Conservation (phyloP, 2,329 filamentous ascomycete species). For the Aspergillus fructus region DNA sequence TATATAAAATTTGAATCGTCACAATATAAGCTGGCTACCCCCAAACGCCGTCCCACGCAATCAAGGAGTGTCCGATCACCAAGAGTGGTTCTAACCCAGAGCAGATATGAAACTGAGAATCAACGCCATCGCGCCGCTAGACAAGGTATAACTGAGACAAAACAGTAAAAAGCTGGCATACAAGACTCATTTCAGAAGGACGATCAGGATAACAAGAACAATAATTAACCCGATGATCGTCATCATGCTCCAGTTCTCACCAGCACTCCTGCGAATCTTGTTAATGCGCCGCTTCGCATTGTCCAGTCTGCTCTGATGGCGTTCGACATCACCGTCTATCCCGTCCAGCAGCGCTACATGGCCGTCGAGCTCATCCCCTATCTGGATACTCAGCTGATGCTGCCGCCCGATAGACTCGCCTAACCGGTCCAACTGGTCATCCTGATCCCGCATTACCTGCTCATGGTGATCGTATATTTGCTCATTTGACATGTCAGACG, state of each 20-base stretch:
- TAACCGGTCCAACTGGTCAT: constrained; percentile 85
- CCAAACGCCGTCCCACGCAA: constrained; percentile 7
- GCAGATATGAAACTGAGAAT: constrained; percentile 2
- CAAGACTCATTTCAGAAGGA: constrained; percentile 65
- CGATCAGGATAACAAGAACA: constrained; percentile 77
- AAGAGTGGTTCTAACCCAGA: constrained; percentile 6
- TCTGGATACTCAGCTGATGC: constrained; percentile 89
- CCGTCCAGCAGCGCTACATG: constrained; percentile 89
- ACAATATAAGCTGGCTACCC: background rate
- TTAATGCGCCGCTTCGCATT: constrained; percentile 72
- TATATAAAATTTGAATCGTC: constrained; percentile 5
- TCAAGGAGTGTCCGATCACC: constrained; percentile 4
- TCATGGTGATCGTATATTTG: constrained; percentile 85
- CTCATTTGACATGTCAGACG: constrained; percentile 67
- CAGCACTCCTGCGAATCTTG: constrained; percentile 69
- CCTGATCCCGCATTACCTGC: constrained; percentile 80
- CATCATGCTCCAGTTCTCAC: constrained; percentile 84
- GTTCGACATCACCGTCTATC: constrained; percentile 76
- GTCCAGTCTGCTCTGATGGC: constrained; percentile 74
- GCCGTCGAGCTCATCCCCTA: constrained; percentile 90
- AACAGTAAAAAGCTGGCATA: background rate
- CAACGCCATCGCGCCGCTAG: constrained; percentile 10
- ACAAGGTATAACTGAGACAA: constrained; percentile 6
- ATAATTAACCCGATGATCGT: constrained; percentile 80
- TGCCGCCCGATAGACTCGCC: constrained; percentile 86